Conservation (phyloP, 1,284 basidiomycete genomes). For the Heterobasidion irregulare region DNA sequence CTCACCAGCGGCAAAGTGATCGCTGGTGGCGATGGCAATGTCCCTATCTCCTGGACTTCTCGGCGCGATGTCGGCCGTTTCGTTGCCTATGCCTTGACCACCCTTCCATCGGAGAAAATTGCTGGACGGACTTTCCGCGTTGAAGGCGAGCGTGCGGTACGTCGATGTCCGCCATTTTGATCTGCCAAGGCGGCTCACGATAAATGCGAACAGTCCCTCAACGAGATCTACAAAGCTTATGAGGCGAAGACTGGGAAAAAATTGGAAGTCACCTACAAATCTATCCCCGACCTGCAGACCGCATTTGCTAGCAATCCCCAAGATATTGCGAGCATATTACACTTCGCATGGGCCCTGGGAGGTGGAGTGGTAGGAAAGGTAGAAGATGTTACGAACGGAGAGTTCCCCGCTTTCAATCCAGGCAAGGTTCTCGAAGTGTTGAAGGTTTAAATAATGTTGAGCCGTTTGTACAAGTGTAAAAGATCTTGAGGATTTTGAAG, state of each 20-base stretch:
- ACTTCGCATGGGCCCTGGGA: slow-evolving; percentile 8
- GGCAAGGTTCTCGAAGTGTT: slow-evolving; percentile 10
- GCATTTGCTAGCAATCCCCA: slow-evolving; percentile 5
- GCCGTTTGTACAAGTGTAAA: too few species aligned
- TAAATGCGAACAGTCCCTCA: slow-evolving; percentile 9
- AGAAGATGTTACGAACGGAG: slow-evolving; percentile 6
- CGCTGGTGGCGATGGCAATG: slow-evolving; percentile 24
- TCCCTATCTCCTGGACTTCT: slow-evolving; percentile 21
- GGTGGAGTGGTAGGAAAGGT: slow-evolving; percentile 8
- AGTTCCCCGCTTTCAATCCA: slow-evolving; percentile 14
- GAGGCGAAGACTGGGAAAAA: slow-evolving; percentile 9
- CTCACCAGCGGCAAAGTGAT: slow-evolving; percentile 21
- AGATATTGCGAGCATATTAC: slow-evolving; percentile 9
- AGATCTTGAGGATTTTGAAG: too few species aligned
- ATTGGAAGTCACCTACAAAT: slow-evolving; percentile 8
- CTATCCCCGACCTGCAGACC: slow-evolving; percentile 7
- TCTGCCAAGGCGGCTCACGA: not conserved
- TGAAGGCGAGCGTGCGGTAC: slow-evolving; percentile 25
- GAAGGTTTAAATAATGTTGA: not conserved
- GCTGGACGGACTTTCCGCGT: slow-evolving; percentile 24
- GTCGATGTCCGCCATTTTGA: not conserved
- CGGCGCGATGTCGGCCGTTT: slow-evolving; percentile 26
- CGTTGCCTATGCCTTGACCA: slow-evolving; percentile 25
- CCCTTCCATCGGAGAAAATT: slow-evolving; percentile 19
- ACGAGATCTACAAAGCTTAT: slow-evolving; percentile 10